Percentiles rank a stretch among this genome's conserved stretches.
Conservation (phyloP, 305 asterid genomes). For the Fraxinus platypoda region DNA sequence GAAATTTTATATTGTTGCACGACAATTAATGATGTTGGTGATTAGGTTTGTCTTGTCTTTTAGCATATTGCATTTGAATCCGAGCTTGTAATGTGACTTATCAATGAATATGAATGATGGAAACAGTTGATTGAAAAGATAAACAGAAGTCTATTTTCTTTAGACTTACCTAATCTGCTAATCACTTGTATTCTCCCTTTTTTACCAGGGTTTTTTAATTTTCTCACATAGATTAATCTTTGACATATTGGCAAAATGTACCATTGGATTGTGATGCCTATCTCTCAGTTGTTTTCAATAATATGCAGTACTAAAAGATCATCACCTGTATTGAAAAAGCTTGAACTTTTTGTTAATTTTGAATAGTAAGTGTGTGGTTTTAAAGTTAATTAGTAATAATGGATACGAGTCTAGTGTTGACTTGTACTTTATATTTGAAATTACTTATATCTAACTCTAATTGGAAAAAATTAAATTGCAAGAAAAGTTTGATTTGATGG, state of each 20-base stretch:
- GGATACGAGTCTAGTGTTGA: not conserved
- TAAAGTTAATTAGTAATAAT: too few relatives aligned
- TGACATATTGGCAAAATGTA: too few relatives aligned
- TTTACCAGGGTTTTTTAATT: too few relatives aligned
- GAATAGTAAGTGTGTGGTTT: too few relatives aligned
- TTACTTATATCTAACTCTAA: not conserved
- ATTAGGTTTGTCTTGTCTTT: not conserved
- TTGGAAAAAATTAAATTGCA: not conserved
- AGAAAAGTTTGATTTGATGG: too few relatives aligned
- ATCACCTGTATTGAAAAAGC: too few relatives aligned
- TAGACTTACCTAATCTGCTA: not conserved
- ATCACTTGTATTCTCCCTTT: not conserved
- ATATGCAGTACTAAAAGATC: too few relatives aligned
- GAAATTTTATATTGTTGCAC: not conserved
- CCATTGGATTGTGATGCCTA: too few relatives aligned
- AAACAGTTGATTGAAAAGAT: conserved; percentile 1
- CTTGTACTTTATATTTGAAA: not conserved
- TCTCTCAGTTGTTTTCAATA: too few relatives aligned
- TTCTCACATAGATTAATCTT: too few relatives aligned
- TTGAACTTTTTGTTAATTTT: too few relatives aligned
- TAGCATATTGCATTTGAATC: not conserved
- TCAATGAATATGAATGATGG: not conserved
- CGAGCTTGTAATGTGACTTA: not conserved
- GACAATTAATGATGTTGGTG: not conserved
- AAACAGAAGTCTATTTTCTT: not conserved